Evolutionary conservation across 768 basidiomycete genomes (phyloP).

Genomic region (Sporobolomyces pararoseus): DNA sequence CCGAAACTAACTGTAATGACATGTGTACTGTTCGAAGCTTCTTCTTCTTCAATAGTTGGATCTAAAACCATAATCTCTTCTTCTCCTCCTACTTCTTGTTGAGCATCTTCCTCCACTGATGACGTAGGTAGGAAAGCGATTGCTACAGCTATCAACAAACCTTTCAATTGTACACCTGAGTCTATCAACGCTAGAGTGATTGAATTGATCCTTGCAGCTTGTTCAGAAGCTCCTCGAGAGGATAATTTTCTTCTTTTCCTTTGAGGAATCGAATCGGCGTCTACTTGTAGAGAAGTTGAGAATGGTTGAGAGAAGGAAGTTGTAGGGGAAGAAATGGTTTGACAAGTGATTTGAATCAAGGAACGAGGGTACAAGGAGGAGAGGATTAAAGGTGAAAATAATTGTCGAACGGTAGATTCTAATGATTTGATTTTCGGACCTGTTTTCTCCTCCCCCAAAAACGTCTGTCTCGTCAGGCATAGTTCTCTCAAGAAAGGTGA

Average conservation of each 20-base stretch:
- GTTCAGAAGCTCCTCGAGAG: constrained; percentile 22
- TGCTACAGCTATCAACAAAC: constrained; percentile 46
- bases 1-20: constrained; percentile 42
- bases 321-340: constrained; percentile 48
- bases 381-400: constrained; percentile 49
- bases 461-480: not conserved
- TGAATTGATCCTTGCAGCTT: constrained; percentile 49
- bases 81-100: constrained; percentile 20
- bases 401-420: constrained; percentile 44
- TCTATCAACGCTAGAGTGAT: constrained; percentile 48
- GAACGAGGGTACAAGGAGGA: constrained; percentile 51
- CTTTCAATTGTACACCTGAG: constrained; percentile 47
- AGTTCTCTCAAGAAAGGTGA: not conserved
- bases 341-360: constrained; percentile 51
- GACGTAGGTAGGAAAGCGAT: constrained; percentile 19
- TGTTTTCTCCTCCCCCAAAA: constrained; percentile 20
- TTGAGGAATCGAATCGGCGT: constrained; percentile 17
- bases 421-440: constrained; percentile 49
- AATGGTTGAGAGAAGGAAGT: constrained; percentile 34
- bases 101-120: not conserved
- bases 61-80: constrained; percentile 46
- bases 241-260: constrained; percentile 9
- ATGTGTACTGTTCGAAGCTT: constrained; percentile 35
- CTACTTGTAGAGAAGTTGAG: constrained; percentile 23
- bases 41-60: constrained; percentile 48